Percentiles rank a stretch among this genome's conserved stretches.
These are phyloP conservation scores for Rhizopogon rudus DNA, from an alignment of 768 basidiomycete genomes.

Conservation along the genomic window DNA sequence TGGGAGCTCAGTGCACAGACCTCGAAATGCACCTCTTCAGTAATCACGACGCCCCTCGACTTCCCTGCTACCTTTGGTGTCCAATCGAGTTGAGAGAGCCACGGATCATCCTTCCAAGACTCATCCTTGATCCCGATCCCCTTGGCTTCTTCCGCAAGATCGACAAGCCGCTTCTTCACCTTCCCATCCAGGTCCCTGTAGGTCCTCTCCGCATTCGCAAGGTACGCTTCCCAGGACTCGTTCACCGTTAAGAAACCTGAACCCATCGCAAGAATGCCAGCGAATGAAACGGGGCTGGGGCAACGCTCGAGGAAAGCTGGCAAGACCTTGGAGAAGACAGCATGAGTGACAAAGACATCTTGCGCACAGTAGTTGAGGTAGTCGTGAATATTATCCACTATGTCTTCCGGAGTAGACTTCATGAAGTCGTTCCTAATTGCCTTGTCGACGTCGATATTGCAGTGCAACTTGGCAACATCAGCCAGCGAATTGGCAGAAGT, in stretches of 20 bases:
- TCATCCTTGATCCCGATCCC: constrained; percentile 39
- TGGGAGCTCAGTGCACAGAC: neutral
- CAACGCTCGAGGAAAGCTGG: constrained; percentile 80
- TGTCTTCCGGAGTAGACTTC: constrained; percentile 57
- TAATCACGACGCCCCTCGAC: constrained; percentile 52
- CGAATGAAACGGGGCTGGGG: constrained; percentile 90
- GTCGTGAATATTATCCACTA: constrained; percentile 59
- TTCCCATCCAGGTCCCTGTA: constrained; percentile 68
- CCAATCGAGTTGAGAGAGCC: constrained; percentile 94
- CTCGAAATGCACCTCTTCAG: constrained; percentile 20
- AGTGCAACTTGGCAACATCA: constrained; percentile 90
- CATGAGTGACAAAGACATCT: constrained; percentile 83
- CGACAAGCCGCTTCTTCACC: constrained; percentile 55
- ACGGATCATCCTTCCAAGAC: constrained; percentile 68
- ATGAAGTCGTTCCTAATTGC: constrained; percentile 72
- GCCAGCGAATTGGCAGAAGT: constrained; percentile 89
- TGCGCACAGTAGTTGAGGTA: constrained; percentile 82
- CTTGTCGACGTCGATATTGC: constrained; percentile 77
- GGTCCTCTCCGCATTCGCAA: constrained; percentile 69
- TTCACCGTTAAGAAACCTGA: constrained; percentile 90
- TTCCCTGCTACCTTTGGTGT: constrained; percentile 76
- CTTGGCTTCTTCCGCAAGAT: constrained; percentile 59
- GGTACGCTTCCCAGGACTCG: constrained; percentile 81
- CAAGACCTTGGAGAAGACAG: constrained; percentile 70
- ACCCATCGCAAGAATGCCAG: constrained; percentile 88